phyloP scores from a whole-genome alignment of 495 filamentous ascomycete species.

The Trichocladium antarcticum region DNA sequence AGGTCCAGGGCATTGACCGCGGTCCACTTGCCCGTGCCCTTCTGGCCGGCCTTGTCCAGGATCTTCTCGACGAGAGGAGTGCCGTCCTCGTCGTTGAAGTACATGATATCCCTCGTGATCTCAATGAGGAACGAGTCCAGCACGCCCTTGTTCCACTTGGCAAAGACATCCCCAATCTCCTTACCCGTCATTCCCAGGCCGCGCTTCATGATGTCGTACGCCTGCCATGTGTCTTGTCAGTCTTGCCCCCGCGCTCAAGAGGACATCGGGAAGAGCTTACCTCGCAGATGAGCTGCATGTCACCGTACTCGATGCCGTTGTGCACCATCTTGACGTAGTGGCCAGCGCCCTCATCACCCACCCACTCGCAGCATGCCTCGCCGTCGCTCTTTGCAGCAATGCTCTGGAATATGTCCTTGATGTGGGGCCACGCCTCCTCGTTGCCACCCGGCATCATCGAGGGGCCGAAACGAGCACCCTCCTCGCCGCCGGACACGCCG shows the following conservation, averaged over 20 bases:
- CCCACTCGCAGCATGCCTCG: slow-evolving; percentile 98
- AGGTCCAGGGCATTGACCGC: slow-evolving; percentile 97
- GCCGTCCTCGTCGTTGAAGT: slow-evolving; percentile 91
- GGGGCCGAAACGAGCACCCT: slow-evolving; percentile 94
- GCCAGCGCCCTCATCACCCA: slow-evolving; percentile 95
- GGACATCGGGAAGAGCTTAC: slow-evolving; percentile 36
- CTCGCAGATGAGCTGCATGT: slow-evolving; percentile 99
- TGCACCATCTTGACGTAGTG: slow-evolving; percentile 99
- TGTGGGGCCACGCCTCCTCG: slow-evolving; percentile 93
- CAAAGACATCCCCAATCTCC: slow-evolving; percentile 90
- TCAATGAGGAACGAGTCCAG: slow-evolving; percentile 99
- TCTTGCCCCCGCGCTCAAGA: not conserved
- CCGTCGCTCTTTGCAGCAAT: slow-evolving; percentile 93
- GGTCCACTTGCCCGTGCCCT: slow-evolving; percentile 99
- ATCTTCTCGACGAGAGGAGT: slow-evolving; percentile 93
- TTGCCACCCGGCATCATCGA: slow-evolving; percentile 98
- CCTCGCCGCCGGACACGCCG: slow-evolving; percentile 98
- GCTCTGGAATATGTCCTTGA: slow-evolving; percentile 98
- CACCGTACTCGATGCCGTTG: slow-evolving; percentile 99
- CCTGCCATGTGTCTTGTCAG: slow-evolving; percentile 42
- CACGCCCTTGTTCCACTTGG: slow-evolving; percentile 96
- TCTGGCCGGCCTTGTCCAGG: slow-evolving; percentile 95
- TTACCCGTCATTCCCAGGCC: slow-evolving; percentile 73
- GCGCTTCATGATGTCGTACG: slow-evolving; percentile 98
- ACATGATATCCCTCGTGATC: slow-evolving; percentile 95